These are phyloP conservation scores for Elsinoe ampelina DNA, from an alignment of 2,329 filamentous ascomycete species.

Conservation along the genomic window DNA sequence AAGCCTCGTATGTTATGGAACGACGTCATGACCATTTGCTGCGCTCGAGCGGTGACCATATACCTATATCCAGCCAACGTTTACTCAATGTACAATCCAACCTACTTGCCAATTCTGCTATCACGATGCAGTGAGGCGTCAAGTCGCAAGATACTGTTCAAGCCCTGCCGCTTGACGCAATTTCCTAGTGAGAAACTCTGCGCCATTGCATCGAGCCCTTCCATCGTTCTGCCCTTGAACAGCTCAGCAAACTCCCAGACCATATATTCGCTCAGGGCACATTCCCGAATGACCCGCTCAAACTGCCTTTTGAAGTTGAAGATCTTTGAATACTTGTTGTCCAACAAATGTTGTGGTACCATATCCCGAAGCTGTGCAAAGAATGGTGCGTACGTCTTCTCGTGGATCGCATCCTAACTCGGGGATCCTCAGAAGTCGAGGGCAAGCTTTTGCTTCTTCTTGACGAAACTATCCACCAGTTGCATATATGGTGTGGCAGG, in stretches of 20 bases:
- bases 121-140: slow-evolving; percentile 30
- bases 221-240: slow-evolving; percentile 43
- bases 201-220: slow-evolving; percentile 47
- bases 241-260: slow-evolving; percentile 46
- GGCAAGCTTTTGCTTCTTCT: slow-evolving; percentile 46
- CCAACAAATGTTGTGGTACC: slow-evolving; percentile 36
- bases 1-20: too few species aligned
- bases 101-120: not conserved
- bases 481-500: slow-evolving; percentile 34
- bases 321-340: slow-evolving; percentile 15
- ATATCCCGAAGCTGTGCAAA: slow-evolving; percentile 16
- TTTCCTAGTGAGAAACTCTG: slow-evolving; percentile 46
- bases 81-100: too few species aligned
- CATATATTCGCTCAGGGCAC: slow-evolving; percentile 23
- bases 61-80: too few species aligned
- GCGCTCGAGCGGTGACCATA: too few species aligned
- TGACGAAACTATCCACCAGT: slow-evolving; percentile 43
- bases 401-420: slow-evolving; percentile 13
- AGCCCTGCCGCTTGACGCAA: slow-evolving; percentile 42
- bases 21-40: too few species aligned
- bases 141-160: slow-evolving; percentile 43
- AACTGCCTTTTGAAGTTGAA: slow-evolving; percentile 17
- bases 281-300: slow-evolving; percentile 15
- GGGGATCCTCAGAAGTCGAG: slow-evolving; percentile 45
- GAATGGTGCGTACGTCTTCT: slow-evolving; percentile 14